Base-by-base conservation (phyloP, 2,329 filamentous ascomycete species). In the Cryphonectria japonica region DNA sequence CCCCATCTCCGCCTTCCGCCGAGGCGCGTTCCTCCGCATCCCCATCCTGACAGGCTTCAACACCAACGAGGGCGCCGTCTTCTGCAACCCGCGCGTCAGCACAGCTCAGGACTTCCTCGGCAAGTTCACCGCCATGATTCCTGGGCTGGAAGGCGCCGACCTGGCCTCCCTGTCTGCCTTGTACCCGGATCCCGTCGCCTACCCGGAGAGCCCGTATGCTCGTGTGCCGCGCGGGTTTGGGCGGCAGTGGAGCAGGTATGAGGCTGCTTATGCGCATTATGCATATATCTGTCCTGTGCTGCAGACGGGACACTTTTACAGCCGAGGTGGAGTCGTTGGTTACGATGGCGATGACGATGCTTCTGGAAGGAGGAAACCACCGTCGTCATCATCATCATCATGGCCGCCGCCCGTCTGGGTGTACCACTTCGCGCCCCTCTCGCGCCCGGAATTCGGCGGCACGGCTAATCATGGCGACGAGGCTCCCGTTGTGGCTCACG, bases 21-120 rank as follows among this genome's bases (percentile, higher is more conserved):
- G 84, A 0, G 82, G 85, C 0, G 78, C 81, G 22, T 87, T 85
- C 77, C 83, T 90, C 74, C 83, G 84, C 73, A 82, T 91, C 9
- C 88, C 89, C 9, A 85, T 93, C 65, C 80, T 94, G 65, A 92
- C 90, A 0, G 91, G 91, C 9, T 93, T 90, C 82, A 91, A 90
- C 79, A 87, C 88, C 54, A 89, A 93, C 76, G 92, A 94, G 78
- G 92, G 91, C 22, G 85, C 88, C 0, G 78, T 84, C 52, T 93
- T 93, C 76, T 86, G 93, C 0, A 86, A 89, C 0, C 78, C 81
- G 19, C 75, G 78, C 8, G 82, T 86, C 68, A 80, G 83, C 19
- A 82, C 81, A 2, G 80, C 85, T 14, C 79, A 78, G 0, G 84
- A 89, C 14, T 91, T 93, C 77, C 83, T 82, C 3, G 71, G 78